Evolutionary conservation across 1,284 basidiomycete genomes (phyloP), one percentile per base, ranked within the genome.

Genomic region (Ceratobasidium sp.): DNA sequence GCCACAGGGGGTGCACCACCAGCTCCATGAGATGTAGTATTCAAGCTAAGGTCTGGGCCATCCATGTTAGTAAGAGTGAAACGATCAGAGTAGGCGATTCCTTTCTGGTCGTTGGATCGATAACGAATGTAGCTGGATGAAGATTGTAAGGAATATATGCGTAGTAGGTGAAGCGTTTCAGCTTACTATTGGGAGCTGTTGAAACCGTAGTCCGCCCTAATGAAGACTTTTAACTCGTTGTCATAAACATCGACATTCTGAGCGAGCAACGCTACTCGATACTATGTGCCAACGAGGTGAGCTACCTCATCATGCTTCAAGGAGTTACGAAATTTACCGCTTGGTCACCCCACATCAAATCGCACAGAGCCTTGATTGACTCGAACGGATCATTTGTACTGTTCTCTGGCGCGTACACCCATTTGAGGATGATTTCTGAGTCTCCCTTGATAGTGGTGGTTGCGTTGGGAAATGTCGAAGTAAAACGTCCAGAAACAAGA

Each of bases 341-440:
- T 66, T 38, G n/a, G 17, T 73, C 57, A n/a, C 70, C 70, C 70
- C 70, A 73, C 70, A 73, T 73, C 44, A 73, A 52, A 38, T 73
- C 57, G n/a, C 56, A 61, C 23, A 44, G 42, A 26, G 44, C 56
- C 7, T 46, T 20, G 12, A 28, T n/a, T 13, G 56, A 48, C 26
- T 46, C 44, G 38, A 73, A 73, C 17, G 57, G 56, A 52, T 73
- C 52, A 2, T 38, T 26, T 13, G 57, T 26, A 28, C 50, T 44
- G 23, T 62, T 42, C 15, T 61, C 57, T 12, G 26, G 64, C 1
- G 17, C 23, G 38, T 62, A 73, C 6, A 5, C 3, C 70, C 70
- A 73, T 44, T 62, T 62, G 26, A 73, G 57, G 3, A 62, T n/a
- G 13, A 33, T 17, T 40, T 52, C 52, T 44, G 56, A 3, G 57